Evolutionary conservation across 1,139 yeast genomes (phyloP).

Genomic region (Diutina rugosa): DNA sequence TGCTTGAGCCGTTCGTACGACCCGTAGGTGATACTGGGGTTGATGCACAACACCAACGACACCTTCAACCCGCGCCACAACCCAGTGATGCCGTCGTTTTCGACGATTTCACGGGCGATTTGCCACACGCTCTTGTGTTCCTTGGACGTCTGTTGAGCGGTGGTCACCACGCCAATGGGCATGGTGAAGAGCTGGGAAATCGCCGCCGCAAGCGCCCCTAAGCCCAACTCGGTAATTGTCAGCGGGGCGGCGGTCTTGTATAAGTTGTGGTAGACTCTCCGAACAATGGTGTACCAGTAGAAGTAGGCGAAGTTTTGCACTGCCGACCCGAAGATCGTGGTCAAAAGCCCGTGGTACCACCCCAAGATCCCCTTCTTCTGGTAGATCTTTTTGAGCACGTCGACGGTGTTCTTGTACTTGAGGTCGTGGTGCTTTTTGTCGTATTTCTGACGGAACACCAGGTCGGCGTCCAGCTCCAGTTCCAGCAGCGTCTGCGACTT

Average conservation of each 20-base stretch:
- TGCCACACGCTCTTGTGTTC: constrained; percentile 27
- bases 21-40: constrained; percentile 84
- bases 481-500: constrained; percentile 5
- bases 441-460: constrained; percentile 12
- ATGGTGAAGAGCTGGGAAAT: constrained; percentile 72
- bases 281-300: constrained; percentile 73
- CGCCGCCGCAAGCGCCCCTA: constrained; percentile 81
- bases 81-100: constrained; percentile 60
- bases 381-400: constrained; percentile 50
- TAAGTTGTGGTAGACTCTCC: constrained; percentile 40
- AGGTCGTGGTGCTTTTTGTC: constrained; percentile 13
- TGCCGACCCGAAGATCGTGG: constrained; percentile 63
- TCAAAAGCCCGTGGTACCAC: constrained; percentile 61
- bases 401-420: constrained; percentile 46
- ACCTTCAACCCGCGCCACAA: constrained; percentile 83
- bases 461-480: constrained; percentile 13
- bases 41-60: constrained; percentile 62
- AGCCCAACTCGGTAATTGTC: constrained; percentile 58
- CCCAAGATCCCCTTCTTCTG: constrained; percentile 52
- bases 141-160: constrained; percentile 66
- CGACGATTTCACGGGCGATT: constrained; percentile 42
- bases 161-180: constrained; percentile 74
- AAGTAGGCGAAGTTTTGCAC: constrained; percentile 77
- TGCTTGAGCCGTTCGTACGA: constrained; percentile 60
- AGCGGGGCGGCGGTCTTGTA: constrained; percentile 28